A percentile compares a stretch with the other conserved stretches of the same genome.
phyloP scores from a whole-genome alignment of 768 basidiomycete species.

The Calvatia gigantea region DNA sequence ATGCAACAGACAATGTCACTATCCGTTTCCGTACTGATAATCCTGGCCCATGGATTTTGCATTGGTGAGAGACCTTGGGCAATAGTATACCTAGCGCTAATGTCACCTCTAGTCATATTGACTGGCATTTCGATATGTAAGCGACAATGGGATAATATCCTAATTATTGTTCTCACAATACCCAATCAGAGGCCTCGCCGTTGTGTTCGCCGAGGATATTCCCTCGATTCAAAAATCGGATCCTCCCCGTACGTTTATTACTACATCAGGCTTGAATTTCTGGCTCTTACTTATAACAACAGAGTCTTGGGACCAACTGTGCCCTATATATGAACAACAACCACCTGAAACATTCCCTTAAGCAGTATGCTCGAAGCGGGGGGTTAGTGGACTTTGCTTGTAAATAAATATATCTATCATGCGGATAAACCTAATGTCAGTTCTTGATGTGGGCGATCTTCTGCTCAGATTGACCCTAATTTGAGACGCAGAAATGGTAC shows the following conservation, averaged over 20 bases:
- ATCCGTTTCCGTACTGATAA: constrained; percentile 60
- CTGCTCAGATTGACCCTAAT: no score
- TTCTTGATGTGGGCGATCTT: no score
- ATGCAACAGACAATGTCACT: constrained; percentile 32
- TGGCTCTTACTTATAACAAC: background rate
- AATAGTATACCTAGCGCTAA: constrained; percentile 5
- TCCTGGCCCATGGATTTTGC: constrained; percentile 49
- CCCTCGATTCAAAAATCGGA: constrained; percentile 14
- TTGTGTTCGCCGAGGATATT: constrained; percentile 34
- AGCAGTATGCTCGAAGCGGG: background rate
- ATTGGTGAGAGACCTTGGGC: constrained; percentile 28
- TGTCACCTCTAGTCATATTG: constrained; percentile 25
- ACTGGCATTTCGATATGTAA: constrained; percentile 36
- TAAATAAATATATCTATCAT: no score
- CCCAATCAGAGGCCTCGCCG: constrained; percentile 31
- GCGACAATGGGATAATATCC: constrained; percentile 22
- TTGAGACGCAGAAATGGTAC: no score
- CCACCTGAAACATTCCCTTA: constrained; percentile 11
- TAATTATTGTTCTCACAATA: constrained; percentile 23
- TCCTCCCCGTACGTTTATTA: constrained; percentile 15
- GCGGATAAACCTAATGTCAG: no score
- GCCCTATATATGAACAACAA: constrained; percentile 25
- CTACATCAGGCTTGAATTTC: background rate
- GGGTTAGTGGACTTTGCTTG: no score
- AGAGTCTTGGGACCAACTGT: constrained; percentile 25